Evolutionary conservation across 805 yeast genomes (phyloP).

Genomic region (Torulaspora indica): DNA sequence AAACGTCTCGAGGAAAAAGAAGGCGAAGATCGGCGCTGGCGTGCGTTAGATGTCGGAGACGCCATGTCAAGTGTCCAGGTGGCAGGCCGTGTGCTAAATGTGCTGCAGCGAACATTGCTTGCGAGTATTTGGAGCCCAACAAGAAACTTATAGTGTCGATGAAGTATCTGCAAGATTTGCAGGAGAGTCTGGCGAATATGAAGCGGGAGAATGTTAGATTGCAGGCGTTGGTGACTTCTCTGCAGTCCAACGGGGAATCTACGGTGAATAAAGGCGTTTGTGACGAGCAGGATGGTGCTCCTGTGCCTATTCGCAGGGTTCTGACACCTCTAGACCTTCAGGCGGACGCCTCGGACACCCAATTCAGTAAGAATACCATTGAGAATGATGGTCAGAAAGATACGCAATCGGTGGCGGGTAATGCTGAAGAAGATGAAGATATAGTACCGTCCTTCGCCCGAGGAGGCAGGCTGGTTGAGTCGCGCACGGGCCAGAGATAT

Average conservation of each 20-base stretch:
- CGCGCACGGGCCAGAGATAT: constrained; percentile 68
- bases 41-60: constrained; percentile 62
- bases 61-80: constrained; percentile 76
- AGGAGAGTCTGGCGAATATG: constrained; percentile 59
- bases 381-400: background rate
- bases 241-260: background rate
- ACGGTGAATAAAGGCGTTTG: background rate
- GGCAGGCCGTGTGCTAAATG: constrained; percentile 71
- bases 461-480: constrained; percentile 65
- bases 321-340: constrained; percentile 1
- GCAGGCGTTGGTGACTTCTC: constrained; percentile 34
- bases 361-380: constrained; percentile 13
- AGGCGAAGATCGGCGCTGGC: constrained; percentile 31
- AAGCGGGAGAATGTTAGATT: constrained; percentile 62
- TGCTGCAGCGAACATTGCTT: constrained; percentile 46
- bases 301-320: background rate
- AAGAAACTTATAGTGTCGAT: constrained; percentile 68
- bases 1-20: constrained; percentile 13
- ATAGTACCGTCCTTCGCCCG: constrained; percentile 66
- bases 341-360: constrained; percentile 7
- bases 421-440: constrained; percentile 36
- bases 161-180: constrained; percentile 62
- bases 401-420: background rate
- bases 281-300: background rate
- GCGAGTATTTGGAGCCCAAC: constrained; percentile 70